These are phyloP conservation scores for Agrocybe chaxingu DNA, from an alignment of 768 basidiomycete genomes.

Conservation along the genomic window DNA sequence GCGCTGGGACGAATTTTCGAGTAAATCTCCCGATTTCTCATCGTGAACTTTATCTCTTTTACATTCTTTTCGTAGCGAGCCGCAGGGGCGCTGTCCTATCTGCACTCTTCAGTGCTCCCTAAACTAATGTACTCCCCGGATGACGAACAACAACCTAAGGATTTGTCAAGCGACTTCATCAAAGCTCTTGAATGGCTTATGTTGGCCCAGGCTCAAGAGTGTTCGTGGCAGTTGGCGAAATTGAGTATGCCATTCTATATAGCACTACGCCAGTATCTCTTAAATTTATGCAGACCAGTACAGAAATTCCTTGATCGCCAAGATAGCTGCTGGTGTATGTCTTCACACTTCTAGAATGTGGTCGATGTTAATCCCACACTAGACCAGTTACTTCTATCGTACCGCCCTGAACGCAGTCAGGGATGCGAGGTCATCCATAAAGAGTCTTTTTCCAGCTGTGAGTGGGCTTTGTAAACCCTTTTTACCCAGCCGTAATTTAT, in stretches of 20 bases:
- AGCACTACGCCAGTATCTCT: slow-evolving; percentile 9
- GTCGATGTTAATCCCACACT: slow-evolving; percentile 6
- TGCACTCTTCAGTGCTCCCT: slow-evolving; percentile 51
- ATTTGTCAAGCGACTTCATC: slow-evolving; percentile 63
- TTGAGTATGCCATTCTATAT: slow-evolving; percentile 47
- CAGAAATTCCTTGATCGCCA: slow-evolving; percentile 82
- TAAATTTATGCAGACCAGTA: slow-evolving; percentile 44
- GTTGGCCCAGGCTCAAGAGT: slow-evolving; percentile 95
- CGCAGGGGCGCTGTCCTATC: slow-evolving; percentile 68
- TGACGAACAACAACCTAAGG: slow-evolving; percentile 55
- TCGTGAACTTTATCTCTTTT: slow-evolving; percentile 2
- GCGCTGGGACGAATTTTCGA: slow-evolving; percentile 69
- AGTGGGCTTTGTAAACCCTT: slow-evolving; percentile 11
- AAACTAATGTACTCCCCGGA: slow-evolving; percentile 44
- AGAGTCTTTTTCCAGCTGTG: slow-evolving; percentile 54
- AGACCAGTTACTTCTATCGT: slow-evolving; percentile 67
- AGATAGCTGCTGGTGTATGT: slow-evolving; percentile 70
- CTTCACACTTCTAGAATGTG: not conserved
- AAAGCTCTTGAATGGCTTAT: slow-evolving; percentile 69
- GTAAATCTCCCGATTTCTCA: slow-evolving; percentile 44
- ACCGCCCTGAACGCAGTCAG: slow-evolving; percentile 41
- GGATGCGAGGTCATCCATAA: slow-evolving; percentile 40
- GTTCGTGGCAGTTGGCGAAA: slow-evolving; percentile 91
- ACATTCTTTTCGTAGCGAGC: slow-evolving; percentile 42
- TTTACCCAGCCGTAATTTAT: not conserved